A percentile compares a stretch with the other conserved stretches of the same genome.
Evolutionary conservation across 164 flowering plant species (phyloP).

Genomic region (Echeveria elegans): DNA sequence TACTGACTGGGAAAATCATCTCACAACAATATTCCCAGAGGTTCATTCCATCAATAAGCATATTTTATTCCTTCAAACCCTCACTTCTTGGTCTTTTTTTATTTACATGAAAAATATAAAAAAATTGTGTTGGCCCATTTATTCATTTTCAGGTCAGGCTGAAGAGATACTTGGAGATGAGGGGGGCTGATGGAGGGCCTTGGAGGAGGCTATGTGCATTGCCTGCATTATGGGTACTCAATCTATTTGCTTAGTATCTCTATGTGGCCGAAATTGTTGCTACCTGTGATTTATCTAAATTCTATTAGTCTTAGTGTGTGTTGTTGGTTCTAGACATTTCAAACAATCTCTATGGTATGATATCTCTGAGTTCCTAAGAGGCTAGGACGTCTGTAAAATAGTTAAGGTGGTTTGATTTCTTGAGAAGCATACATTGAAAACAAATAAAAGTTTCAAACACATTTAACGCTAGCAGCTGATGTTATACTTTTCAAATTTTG

Average conservation of each 20-base stretch:
- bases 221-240: slow-evolving; percentile 94
- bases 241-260: not conserved
- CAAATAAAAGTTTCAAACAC: not conserved
- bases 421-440: not conserved
- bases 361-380: too few species aligned
- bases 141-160: slow-evolving; percentile 67
- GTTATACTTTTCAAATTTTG: too few species aligned
- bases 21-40: slow-evolving; percentile 98
- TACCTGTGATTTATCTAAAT: too few species aligned
- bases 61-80: not conserved
- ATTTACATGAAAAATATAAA: not conserved
- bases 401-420: too few species aligned
- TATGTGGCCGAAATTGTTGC: too few species aligned
- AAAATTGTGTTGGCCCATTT: not conserved
- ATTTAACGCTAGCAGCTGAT: too few species aligned
- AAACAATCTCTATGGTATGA: too few species aligned
- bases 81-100: not conserved
- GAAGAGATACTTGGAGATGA: slow-evolving; percentile 96
- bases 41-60: slow-evolving; percentile 25
- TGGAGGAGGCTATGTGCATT: slow-evolving; percentile 96
- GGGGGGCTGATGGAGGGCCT: slow-evolving; percentile 99
- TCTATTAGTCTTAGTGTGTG: too few species aligned
- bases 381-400: too few species aligned
- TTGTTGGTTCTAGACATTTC: too few species aligned
- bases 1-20: slow-evolving; percentile 95